phyloP scores from a whole-genome alignment of 202 grass and related monocot genomes.

The Carex arenaria region DNA sequence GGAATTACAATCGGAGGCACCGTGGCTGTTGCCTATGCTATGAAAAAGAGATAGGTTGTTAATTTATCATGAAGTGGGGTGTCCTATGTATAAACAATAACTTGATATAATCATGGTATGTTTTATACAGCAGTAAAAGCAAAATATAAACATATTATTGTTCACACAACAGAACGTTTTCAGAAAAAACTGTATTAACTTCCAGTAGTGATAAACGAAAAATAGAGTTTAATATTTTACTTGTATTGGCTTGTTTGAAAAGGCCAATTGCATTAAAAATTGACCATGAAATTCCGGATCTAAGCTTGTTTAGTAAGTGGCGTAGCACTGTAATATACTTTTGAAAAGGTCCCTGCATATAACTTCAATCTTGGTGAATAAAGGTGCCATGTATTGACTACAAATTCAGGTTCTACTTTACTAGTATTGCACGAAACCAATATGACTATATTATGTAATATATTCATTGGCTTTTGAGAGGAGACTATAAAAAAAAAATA shows the following conservation, averaged over 20 bases:
- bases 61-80: not conserved
- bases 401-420: not conserved
- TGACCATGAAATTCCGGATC: not conserved
- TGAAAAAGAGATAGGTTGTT: slow-evolving; percentile 24
- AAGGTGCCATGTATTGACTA: not conserved
- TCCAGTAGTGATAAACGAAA: not conserved
- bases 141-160: not conserved
- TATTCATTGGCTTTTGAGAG: not conserved
- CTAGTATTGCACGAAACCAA: not conserved
- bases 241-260: not conserved
- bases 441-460: not conserved
- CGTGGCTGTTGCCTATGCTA: slow-evolving; percentile 35
- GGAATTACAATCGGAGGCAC: slow-evolving; percentile 36
- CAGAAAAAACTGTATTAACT: not conserved
- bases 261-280: not conserved
- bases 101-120: not conserved
- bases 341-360: not conserved
- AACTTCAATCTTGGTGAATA: too few relatives aligned
- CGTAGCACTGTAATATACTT: not conserved
- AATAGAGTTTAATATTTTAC: not conserved
- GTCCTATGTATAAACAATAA: not conserved
- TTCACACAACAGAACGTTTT: not conserved
- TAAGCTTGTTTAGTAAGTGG: slow-evolving; percentile 5
- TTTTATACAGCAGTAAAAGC: not conserved
- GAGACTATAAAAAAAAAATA: not conserved